These are phyloP conservation scores for Auxenochlorella pyrenoidosa DNA, from an alignment of 139 green algal genomes.

Conservation along the genomic window DNA sequence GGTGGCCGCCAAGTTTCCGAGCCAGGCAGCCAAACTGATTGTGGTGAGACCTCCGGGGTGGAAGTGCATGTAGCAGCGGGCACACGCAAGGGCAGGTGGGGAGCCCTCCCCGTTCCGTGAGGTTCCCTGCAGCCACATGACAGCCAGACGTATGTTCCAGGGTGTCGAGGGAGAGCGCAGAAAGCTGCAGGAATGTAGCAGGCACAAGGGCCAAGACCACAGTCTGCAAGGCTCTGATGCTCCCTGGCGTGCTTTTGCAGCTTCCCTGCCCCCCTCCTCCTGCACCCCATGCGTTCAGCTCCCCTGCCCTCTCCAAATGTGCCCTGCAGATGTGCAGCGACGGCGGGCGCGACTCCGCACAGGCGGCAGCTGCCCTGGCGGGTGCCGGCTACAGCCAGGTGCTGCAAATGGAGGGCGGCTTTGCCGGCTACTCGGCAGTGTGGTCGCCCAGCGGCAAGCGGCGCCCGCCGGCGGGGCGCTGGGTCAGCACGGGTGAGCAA, in stretches of 20 bases:
- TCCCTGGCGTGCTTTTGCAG: no score
- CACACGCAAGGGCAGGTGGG: neutral
- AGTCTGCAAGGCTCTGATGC: no score
- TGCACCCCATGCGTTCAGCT: no score
- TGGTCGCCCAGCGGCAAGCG: conserved; percentile 40
- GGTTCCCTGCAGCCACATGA: neutral
- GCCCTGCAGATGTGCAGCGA: conserved; percentile 53
- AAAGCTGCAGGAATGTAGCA: no score
- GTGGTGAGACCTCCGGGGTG: conserved; percentile 26
- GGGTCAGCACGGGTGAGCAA: conserved; percentile 49
- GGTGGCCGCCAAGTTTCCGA: conserved; percentile 13
- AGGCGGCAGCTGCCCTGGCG: conserved; percentile 33
- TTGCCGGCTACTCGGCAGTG: conserved; percentile 20
- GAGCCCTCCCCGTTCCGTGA: neutral
- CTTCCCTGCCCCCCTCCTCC: no score
- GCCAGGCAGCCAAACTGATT: conserved; percentile 26
- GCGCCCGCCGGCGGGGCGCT: conserved; percentile 51
- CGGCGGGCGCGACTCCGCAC: conserved; percentile 22
- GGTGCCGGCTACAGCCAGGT: conserved; percentile 42
- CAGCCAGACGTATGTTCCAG: no score
- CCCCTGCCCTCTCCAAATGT: no score
- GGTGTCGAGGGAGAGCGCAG: no score
- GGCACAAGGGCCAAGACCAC: no score
- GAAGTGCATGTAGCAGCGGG: neutral
- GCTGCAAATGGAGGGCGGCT: neutral